Conservation (phyloP, 306 rosid species). For the Abrus pulchellus region DNA sequence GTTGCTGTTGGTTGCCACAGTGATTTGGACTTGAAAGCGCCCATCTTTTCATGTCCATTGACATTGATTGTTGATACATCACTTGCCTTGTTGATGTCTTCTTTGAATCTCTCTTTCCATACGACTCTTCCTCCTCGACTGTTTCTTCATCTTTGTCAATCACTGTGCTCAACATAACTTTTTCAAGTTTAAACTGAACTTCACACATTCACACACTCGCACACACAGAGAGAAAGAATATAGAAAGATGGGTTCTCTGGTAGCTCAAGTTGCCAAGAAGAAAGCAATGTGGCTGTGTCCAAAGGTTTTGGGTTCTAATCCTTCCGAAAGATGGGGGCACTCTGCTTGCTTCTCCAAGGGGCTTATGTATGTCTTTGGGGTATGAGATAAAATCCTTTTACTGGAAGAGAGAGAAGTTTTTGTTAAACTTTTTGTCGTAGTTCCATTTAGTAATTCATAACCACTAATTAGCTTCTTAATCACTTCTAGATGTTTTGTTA, state of each 20-base stretch:
- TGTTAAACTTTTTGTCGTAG: background rate
- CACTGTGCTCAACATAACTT: background rate
- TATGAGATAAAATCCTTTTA: conserved; percentile 52
- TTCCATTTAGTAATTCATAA: background rate
- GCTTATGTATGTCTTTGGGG: conserved; percentile 82
- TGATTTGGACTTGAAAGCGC: conserved; percentile 63
- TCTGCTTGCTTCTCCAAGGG: conserved; percentile 79
- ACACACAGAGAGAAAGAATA: conserved; percentile 30
- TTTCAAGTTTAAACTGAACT: conserved; percentile 7
- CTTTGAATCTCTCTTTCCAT: conserved; percentile 62
- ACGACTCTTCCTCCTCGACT: conserved; percentile 43
- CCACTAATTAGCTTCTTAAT: background rate
- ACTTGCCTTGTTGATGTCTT: conserved; percentile 66
- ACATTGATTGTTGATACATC: conserved; percentile 92
- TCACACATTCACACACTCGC: background rate
- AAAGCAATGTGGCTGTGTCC: conserved; percentile 96
- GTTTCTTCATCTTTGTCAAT: conserved; percentile 57
- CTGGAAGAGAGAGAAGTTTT: background rate
- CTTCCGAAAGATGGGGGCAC: conserved; percentile 96
- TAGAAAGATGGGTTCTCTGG: conserved; percentile 62
- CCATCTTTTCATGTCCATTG: conserved; percentile 96
- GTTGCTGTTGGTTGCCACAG: conserved; percentile 89
- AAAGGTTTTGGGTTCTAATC: conserved; percentile 72
- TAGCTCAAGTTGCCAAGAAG: conserved; percentile 61
- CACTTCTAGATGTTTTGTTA: conserved; percentile 14